Evolutionary conservation across 805 yeast species (phyloP), one percentile per base, ranked within the genome.

Genomic region (Jamesozyma lodderae): DNA sequence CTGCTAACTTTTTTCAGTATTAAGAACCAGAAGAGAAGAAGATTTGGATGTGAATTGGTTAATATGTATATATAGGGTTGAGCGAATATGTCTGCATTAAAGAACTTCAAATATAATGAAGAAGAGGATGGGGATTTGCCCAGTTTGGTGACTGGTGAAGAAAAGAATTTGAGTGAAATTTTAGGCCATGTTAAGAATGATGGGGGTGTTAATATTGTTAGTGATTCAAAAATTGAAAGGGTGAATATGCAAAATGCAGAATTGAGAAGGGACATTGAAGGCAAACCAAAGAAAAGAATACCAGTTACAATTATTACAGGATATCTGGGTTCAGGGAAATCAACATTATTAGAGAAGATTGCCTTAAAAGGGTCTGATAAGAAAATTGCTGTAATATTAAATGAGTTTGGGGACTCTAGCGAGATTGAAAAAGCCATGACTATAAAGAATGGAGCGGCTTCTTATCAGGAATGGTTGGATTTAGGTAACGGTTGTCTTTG

Each of bases 401-500:
- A 90, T 62, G 96, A 88, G 59, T 85, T 85, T 67, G 95, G 95
- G 11, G 94, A 85, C 58, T 79, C 96, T 0, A 72, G 86, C 15
- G 94, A 79, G 35, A 87, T 92, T 44, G 98, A 92, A 57, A 82
- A 83, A 55, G 73, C 94, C 1, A 69, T 92, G 40, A 81, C 94
- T 0, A 78, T 90, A 8, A 65, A 69, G 39, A 51, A 54, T 20
- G 59, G 59, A 2, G 73, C 70, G 23, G 63, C 68, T 3, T 64
- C 77, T 2, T 80, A 83, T 36, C 84, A 87, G 51, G 96, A 92
- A 53, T 92, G 98, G 98, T 68, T 92, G 3, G 98, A 92, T 57
- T 66, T 92, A 24, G 97, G 96, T 1, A 92, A 92, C 55, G 98
- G 98, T 1, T 92, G 98, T 59, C 68, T 92, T 28, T 92, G 98